Base-by-base conservation (phyloP, 2,329 filamentous ascomycete genomes). In the Diaporthe aspalathi region DNA sequence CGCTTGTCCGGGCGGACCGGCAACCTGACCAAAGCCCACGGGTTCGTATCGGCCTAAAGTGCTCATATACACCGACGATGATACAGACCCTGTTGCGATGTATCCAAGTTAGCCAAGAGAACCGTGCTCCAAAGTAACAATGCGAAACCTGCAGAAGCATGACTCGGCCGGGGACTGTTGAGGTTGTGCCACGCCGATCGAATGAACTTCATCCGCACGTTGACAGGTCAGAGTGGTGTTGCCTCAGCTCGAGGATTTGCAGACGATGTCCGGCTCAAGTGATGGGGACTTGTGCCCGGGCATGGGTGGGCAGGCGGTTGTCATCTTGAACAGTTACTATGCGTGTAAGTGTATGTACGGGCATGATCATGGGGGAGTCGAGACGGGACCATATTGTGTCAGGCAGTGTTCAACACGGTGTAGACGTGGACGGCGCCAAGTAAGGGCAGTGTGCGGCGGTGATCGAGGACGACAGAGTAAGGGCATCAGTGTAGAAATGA, bases 401-500 rank as follows among this genome's bases (percentile, higher is more conserved):
- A 65, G 60, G 45, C 60, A 65, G 43, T 65, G 45, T 49, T 38
- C 45, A 50, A 50, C 45, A 50, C 20, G 60, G 29, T 45, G 60
- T 65, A 35, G 45, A 27, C 50, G 60, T 50, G 60, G 45, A 50
- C 29, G 60, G 45, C 60, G n/a, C 29, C 60, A n/a, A 50, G 45
- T 45, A 24, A 50, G 24, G 60, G 40, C 24, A 50, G 65, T 60
- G 45, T 47, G 66, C 45, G 47, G 66, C 45, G 29, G 45, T 65
- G 60, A 65, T 65, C 60, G 45, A 50, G 45, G 60, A 49, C 57
- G 45, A 45, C 35, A 60, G 50, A 53, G 35, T 32, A 47, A 57
- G 70, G 56, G 67, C 50, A 66, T 49, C 54, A 53, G 67, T 53
- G 45, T 62, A 65, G 69, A 62, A 71, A 68, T 67, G 69, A 70